These are phyloP conservation scores for Penicillium salamii DNA, from an alignment of 495 filamentous ascomycete species.

Conservation along the genomic window DNA sequence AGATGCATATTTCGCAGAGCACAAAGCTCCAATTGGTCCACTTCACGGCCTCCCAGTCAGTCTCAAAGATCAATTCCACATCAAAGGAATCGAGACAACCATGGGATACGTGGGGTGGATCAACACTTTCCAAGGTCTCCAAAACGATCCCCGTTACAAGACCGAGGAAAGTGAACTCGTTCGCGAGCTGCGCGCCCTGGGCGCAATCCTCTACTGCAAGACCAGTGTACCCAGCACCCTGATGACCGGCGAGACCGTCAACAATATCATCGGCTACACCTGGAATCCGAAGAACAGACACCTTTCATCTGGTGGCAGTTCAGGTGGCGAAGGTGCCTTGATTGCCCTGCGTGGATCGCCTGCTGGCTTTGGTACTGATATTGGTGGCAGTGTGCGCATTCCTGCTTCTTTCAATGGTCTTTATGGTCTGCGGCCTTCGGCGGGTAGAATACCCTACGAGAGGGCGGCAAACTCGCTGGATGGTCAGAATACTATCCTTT, in stretches of 20 bases:
- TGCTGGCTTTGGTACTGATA: constrained; percentile 64
- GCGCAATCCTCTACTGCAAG: constrained; percentile 65
- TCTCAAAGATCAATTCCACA: constrained; percentile 70
- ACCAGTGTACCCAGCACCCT: constrained; percentile 60
- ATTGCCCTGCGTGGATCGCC: constrained; percentile 54
- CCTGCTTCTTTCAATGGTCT: constrained; percentile 63
- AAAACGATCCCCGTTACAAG: constrained; percentile 33
- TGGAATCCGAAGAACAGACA: constrained; percentile 49
- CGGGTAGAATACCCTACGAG: constrained; percentile 44
- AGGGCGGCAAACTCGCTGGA: constrained; percentile 51
- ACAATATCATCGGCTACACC: constrained; percentile 53
- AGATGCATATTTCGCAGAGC: constrained; percentile 51
- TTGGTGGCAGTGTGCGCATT: constrained; percentile 68
- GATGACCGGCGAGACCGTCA: constrained; percentile 60
- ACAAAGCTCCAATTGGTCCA: constrained; percentile 51
- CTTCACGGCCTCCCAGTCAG: constrained; percentile 66
- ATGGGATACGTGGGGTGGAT: constrained; percentile 61
- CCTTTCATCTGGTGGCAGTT: constrained; percentile 52
- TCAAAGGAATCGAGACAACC: constrained; percentile 61
- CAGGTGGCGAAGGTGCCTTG: constrained; percentile 62
- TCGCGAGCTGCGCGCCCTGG: constrained; percentile 50
- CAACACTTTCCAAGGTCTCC: constrained; percentile 49
- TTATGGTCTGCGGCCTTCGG: constrained; percentile 53
- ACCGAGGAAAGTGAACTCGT: constrained; percentile 50
- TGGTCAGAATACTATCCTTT: constrained; percentile 56